phyloP scores from a whole-genome alignment of 352 stramenopile species.

The Globisporangium sylvaticum region DNA sequence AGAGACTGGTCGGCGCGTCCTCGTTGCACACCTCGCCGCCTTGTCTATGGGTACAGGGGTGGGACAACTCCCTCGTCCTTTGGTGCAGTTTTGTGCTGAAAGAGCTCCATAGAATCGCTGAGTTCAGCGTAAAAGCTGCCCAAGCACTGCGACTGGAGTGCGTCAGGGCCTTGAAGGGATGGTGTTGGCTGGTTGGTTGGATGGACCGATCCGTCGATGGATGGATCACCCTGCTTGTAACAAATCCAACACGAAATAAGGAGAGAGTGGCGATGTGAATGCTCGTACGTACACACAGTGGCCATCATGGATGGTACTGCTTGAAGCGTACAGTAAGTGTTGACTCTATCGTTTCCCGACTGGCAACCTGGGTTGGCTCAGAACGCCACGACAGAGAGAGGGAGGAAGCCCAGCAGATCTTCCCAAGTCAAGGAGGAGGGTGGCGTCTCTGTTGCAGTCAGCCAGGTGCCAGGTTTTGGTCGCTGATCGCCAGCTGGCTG shows the following conservation, averaged over 20 bases:
- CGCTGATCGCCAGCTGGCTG: not conserved
- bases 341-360: not conserved
- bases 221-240: not conserved
- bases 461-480: not conserved
- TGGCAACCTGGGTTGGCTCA: not conserved
- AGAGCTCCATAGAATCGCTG: not conserved
- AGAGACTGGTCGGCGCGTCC: not conserved
- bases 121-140: not conserved
- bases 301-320: not conserved
- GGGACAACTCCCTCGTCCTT: not conserved
- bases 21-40: not conserved
- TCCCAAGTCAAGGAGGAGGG: no score
- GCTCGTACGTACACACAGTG: not conserved
- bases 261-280: not conserved
- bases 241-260: not conserved
- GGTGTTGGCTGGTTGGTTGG: not conserved
- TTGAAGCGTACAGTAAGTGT: not conserved
- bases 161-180: not conserved
- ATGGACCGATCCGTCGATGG: not conserved
- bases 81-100: not conserved
- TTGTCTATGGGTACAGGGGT: not conserved
- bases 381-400: not conserved
- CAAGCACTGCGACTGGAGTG: not conserved
- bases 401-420: not conserved
- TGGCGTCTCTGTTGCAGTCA: no score